Conservation (phyloP, 164 flowering plant species). For the Cinnamomum micranthum region DNA sequence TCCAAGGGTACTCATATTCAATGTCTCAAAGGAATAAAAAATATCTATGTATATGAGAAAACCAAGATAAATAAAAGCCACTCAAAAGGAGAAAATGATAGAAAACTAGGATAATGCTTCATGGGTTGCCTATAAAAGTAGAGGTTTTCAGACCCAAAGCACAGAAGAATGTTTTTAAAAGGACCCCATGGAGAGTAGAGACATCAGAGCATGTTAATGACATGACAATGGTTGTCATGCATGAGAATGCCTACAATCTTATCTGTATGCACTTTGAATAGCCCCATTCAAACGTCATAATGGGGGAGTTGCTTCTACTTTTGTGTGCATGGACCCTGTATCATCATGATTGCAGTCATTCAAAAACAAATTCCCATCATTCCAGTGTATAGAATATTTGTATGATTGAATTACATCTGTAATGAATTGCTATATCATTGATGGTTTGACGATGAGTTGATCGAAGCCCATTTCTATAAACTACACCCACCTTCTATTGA, state of each 20-base stretch:
- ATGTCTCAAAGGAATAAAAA: constrained; percentile 10
- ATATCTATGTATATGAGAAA: too few relatives aligned
- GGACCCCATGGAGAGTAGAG: constrained; percentile 12
- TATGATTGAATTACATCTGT: not conserved
- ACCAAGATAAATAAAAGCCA: not conserved
- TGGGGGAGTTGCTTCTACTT: not conserved
- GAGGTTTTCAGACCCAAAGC: not conserved
- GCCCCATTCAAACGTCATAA: not conserved
- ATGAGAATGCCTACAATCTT: constrained; percentile 18
- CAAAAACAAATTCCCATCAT: not conserved
- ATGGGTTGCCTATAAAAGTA: constrained; percentile 4
- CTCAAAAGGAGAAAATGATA: not conserved
- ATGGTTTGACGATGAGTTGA: not conserved
- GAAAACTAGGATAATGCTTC: constrained; percentile 9
- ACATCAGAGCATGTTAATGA: constrained; percentile 9
- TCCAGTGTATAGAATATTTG: not conserved
- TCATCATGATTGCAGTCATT: not conserved
- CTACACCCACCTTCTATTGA: too few relatives aligned
- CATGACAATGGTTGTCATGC: constrained; percentile 14
- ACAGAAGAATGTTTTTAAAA: constrained; percentile 10
- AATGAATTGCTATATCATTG: not conserved
- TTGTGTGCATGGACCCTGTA: constrained; percentile 8
- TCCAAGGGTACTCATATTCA: constrained; percentile 16
- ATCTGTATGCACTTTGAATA: not conserved
- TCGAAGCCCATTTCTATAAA: too few relatives aligned